Conservation (phyloP, 148 eudicot species). For the Heliamphora exappendiculata region DNA sequence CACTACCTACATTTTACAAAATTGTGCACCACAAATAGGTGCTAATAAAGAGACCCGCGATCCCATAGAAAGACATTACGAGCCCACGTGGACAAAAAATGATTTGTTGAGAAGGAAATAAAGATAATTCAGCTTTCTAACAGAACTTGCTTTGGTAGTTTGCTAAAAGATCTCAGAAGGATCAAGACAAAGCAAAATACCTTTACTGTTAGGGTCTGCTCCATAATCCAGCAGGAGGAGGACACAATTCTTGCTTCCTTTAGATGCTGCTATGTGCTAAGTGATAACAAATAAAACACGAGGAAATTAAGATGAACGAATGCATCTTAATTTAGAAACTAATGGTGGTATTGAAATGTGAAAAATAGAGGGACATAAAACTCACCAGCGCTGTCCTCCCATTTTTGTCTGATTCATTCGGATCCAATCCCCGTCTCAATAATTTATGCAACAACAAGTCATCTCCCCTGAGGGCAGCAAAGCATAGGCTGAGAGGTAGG, state of each 20-base stretch:
- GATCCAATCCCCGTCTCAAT: conserved; percentile 74
- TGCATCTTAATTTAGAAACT: not conserved
- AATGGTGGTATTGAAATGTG: not conserved
- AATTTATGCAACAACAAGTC: conserved; percentile 51
- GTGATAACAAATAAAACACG: conserved; percentile 8
- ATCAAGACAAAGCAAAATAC: conserved; percentile 37
- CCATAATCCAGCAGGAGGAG: conserved; percentile 66
- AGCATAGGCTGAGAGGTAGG: conserved; percentile 68
- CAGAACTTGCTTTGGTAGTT: too few species aligned
- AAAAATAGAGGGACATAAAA: not conserved
- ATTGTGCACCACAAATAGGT: too few species aligned
- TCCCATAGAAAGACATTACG: too few species aligned
- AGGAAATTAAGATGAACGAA: not conserved
- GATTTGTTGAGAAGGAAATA: too few species aligned
- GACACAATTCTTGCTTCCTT: conserved; percentile 76
- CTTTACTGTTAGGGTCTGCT: conserved; percentile 81
- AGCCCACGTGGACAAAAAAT: too few species aligned
- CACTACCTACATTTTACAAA: too few species aligned
- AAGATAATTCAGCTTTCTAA: too few species aligned
- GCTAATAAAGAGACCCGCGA: too few species aligned
- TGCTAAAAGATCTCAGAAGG: not conserved
- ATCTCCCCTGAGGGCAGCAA: conserved; percentile 65
- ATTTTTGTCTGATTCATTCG: conserved; percentile 77
- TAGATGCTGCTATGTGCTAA: conserved; percentile 94
- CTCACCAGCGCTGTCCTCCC: conserved; percentile 79